Evolutionary conservation across 2,329 filamentous ascomycete species (phyloP).

Genomic region (Ascomycota sp.): DNA sequence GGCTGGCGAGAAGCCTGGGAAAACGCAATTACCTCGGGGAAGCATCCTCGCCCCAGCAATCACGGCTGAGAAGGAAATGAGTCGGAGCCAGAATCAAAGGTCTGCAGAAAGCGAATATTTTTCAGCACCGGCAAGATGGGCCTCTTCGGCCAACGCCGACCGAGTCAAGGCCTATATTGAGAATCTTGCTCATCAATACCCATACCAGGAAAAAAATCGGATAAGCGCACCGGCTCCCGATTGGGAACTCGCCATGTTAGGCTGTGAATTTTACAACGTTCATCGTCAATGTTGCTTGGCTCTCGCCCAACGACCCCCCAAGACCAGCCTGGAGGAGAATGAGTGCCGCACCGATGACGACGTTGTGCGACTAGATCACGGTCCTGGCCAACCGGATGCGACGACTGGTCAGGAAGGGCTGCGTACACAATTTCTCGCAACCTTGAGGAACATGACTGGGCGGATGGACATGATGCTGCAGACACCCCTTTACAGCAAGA

Average conservation of each 20-base stretch:
- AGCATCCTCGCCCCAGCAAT: too few species aligned
- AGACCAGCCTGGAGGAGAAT: too few species aligned
- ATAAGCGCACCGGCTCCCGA: constrained; percentile 41
- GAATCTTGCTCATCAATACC: constrained; percentile 52
- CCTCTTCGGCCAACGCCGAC: constrained; percentile 21
- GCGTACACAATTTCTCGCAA: constrained; percentile 27
- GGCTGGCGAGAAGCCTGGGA: constrained; percentile 21
- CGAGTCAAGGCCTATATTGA: constrained; percentile 45
- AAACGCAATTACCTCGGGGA: too few species aligned
- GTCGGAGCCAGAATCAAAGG: too few species aligned
- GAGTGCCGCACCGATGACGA: too few species aligned
- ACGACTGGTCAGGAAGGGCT: constrained; percentile 16
- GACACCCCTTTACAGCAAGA: constrained; percentile 47
- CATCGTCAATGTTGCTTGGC: too few species aligned
- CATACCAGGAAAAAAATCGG: constrained; percentile 39
- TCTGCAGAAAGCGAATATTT: neutral
- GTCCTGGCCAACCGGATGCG: constrained; percentile 4
- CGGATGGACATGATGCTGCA: constrained; percentile 51
- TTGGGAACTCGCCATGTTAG: constrained; percentile 65
- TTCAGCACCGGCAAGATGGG: constrained; percentile 13
- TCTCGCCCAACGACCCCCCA: too few species aligned
- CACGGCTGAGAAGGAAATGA: too few species aligned
- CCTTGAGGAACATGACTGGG: constrained; percentile 38
- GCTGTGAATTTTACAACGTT: constrained; percentile 57
- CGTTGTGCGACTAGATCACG: too few species aligned